Percentiles rank a stretch among this genome's conserved stretches.
Conservation (phyloP, 2,329 filamentous ascomycete genomes). For the Colletotrichum sp. region DNA sequence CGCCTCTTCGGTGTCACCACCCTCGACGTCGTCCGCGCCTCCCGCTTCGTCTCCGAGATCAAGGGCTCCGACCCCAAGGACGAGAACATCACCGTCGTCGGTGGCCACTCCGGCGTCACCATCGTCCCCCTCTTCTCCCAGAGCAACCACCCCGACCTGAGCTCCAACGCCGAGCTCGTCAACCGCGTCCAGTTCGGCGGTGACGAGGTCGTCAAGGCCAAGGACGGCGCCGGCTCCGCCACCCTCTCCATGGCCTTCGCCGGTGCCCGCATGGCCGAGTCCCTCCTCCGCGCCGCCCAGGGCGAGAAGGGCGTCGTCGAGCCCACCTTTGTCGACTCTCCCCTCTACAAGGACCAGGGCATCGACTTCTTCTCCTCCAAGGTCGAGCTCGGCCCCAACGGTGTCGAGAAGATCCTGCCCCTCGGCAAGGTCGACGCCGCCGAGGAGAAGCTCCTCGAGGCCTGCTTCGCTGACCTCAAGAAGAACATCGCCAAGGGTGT, state of each 20-base stretch:
- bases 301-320: conserved; percentile 95
- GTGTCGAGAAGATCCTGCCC: conserved; percentile 91
- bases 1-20: conserved; percentile 99
- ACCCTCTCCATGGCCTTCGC: conserved; percentile 99
- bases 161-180: conserved; percentile 79
- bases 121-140: conserved; percentile 98
- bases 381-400: conserved; percentile 95
- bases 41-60: conserved; percentile 95
- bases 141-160: conserved; percentile 84
- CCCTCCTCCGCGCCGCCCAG: conserved; percentile 87
- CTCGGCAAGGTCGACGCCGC: conserved; percentile 83
- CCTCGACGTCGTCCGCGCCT: conserved; percentile 96
- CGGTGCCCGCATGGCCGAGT: conserved; percentile 84
- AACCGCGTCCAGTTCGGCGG: conserved; percentile 98
- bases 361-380: conserved; percentile 96
- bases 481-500: conserved; percentile 96
- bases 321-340: conserved; percentile 96
- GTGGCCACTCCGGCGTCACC: conserved; percentile 97
- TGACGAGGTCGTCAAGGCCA: conserved; percentile 99
- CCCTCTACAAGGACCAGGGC: conserved; percentile 98
- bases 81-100: conserved; percentile 95
- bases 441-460: conserved; percentile 91
- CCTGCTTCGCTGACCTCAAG: conserved; percentile 82
- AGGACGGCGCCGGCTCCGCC: conserved; percentile 95
- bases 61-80: conserved; percentile 88